These are phyloP conservation scores for Xylariomycetidae sp. DNA, from an alignment of 2,329 filamentous ascomycete species.

Conservation along the genomic window DNA sequence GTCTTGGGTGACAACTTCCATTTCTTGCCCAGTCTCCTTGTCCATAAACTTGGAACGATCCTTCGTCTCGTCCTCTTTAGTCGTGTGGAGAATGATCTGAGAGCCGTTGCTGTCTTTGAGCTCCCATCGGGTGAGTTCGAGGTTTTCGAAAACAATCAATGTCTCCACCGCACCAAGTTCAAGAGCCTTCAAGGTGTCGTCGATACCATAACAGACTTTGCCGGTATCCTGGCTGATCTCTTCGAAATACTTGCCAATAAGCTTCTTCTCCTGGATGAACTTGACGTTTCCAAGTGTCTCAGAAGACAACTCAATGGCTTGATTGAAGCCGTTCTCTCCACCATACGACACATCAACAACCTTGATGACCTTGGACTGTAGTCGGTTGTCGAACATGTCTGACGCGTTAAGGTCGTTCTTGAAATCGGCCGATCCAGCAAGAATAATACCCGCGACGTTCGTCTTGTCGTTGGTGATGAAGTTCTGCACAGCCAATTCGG, in stretches of 20 bases:
- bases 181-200: conserved; percentile 93
- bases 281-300: conserved; percentile 99
- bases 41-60: conserved; percentile 87
- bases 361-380: conserved; percentile 96
- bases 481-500: conserved; percentile 96
- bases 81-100: conserved; percentile 79
- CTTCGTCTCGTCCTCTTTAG: conserved; percentile 71
- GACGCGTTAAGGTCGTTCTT: conserved; percentile 98
- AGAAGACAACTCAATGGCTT: conserved; percentile 90
- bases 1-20: conserved; percentile 84
- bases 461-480: conserved; percentile 98
- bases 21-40: conserved; percentile 92
- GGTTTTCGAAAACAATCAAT: conserved; percentile 94
- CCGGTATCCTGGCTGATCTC: conserved; percentile 98
- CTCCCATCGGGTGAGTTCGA: conserved; percentile 89
- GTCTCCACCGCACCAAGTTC: conserved; percentile 94
- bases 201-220: conserved; percentile 95
- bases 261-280: conserved; percentile 99
- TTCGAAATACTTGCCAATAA: conserved; percentile 98
- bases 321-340: conserved; percentile 99
- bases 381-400: conserved; percentile 91
- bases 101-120: conserved; percentile 73
- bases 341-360: conserved; percentile 98
- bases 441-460: conserved; percentile 91
- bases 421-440: conserved; percentile 97